These are phyloP conservation scores for Plasmopara muralis DNA, from an alignment of 352 stramenopile species.

Conservation along the genomic window DNA sequence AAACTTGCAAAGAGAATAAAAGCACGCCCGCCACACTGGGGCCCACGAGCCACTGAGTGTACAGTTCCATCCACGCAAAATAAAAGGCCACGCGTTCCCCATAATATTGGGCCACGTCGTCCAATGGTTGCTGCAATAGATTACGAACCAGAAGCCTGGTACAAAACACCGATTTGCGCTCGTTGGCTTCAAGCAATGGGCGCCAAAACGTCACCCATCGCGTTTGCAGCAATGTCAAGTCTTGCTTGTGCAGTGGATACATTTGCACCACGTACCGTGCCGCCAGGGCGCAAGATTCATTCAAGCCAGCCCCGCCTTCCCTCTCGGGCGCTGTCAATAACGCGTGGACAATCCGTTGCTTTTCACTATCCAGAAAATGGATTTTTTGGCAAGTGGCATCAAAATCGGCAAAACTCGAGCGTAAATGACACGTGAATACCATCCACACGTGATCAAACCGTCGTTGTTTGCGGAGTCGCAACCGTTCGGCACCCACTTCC, in stretches of 20 bases:
- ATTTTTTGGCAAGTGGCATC: constrained; percentile 32
- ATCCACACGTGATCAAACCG: constrained; percentile 74
- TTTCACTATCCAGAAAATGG: constrained; percentile 74
- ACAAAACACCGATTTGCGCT: neutral
- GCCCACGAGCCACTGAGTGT: constrained; percentile 85
- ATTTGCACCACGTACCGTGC: constrained; percentile 69
- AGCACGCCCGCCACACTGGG: constrained; percentile 64
- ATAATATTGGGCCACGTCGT: constrained; percentile 87
- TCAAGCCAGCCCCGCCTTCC: constrained; percentile 55
- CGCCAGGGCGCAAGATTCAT: constrained; percentile 59
- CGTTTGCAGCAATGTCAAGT: constrained; percentile 46
- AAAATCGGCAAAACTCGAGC: constrained; percentile 62
- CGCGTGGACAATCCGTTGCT: constrained; percentile 71
- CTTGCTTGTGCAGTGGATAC: constrained; percentile 86
- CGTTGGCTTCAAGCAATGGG: neutral
- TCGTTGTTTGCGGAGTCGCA: constrained; percentile 57
- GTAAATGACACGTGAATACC: constrained; percentile 64
- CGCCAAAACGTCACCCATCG: constrained; percentile 85
- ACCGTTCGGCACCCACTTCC: constrained; percentile 59
- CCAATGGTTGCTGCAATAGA: constrained; percentile 69
- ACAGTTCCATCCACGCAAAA: constrained; percentile 90
- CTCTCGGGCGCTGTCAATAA: constrained; percentile 42
- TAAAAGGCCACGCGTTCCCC: constrained; percentile 89
- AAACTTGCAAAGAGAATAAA: constrained; percentile 68
- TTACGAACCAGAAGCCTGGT: constrained; percentile 7